A percentile compares a stretch with the other conserved stretches of the same genome.
Conservation (phyloP, 1,284 basidiomycete genomes). For the Psilocybe mexicana region DNA sequence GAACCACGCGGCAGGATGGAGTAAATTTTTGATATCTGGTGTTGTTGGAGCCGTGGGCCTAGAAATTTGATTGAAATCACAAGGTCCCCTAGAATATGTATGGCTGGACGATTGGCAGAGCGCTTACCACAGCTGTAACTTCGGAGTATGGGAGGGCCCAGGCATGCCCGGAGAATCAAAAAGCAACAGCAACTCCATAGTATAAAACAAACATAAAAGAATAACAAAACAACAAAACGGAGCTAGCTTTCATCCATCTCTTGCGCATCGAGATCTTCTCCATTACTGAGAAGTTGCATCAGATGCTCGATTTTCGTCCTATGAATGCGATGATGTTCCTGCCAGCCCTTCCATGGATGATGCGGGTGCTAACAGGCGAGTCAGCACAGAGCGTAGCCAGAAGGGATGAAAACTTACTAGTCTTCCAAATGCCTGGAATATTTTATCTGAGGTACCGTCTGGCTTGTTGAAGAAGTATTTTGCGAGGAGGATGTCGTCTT, state of each 20-base stretch:
- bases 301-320: constrained; percentile 81
- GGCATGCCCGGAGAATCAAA: too few relatives aligned
- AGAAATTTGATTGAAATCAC: too few relatives aligned
- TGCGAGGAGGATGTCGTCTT: constrained; percentile 75
- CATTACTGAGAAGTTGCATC: constrained; percentile 56
- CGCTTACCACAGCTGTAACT: too few relatives aligned
- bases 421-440: constrained; percentile 75
- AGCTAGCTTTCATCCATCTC: constrained; percentile 20
- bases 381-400: constrained; percentile 1
- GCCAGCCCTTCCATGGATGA: constrained; percentile 89
- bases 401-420: constrained; percentile 42
- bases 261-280: constrained; percentile 49
- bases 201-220: neutral
- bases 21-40: too few relatives aligned
- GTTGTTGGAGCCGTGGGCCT: too few relatives aligned
- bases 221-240: neutral
- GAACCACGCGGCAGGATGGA: too few relatives aligned
- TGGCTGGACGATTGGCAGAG: too few relatives aligned
- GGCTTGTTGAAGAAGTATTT: constrained; percentile 67
- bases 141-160: too few relatives aligned
- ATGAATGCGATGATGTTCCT: constrained; percentile 83
- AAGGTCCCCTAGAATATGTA: too few relatives aligned
- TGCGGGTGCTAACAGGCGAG: constrained; percentile 62
- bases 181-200: neutral
- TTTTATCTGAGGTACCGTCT: constrained; percentile 76